These are phyloP conservation scores for Cardamine resedifolia DNA, from an alignment of 345 rosid species.

Conservation along the genomic window DNA sequence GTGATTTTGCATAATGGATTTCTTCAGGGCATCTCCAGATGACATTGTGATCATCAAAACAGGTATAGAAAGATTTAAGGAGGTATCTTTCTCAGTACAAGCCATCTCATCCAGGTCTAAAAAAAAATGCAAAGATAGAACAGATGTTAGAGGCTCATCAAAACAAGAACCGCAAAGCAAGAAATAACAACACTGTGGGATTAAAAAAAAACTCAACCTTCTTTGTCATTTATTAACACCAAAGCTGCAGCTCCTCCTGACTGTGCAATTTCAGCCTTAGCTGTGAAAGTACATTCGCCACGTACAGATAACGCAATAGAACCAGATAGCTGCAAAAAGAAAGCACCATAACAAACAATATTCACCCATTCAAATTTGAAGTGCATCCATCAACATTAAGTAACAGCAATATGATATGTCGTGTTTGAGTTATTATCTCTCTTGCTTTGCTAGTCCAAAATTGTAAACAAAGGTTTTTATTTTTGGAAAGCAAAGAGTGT, in stretches of 20 bases:
- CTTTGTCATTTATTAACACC: slow-evolving; percentile 72
- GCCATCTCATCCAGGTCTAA: slow-evolving; percentile 73
- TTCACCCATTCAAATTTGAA: too few species aligned
- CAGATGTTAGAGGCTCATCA: slow-evolving; percentile 14
- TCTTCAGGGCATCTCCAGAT: slow-evolving; percentile 59
- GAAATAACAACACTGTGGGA: neutral
- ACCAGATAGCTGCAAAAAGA: slow-evolving; percentile 58
- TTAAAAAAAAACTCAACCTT: slow-evolving; percentile 50
- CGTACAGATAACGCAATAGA: slow-evolving; percentile 63
- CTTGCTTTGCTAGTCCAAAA: neutral
- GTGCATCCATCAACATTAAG: neutral
- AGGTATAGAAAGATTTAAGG: slow-evolving; percentile 65
- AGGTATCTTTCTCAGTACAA: slow-evolving; percentile 52
- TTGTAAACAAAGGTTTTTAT: neutral
- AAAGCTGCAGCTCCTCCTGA: slow-evolving; percentile 78
- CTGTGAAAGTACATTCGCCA: slow-evolving; percentile 75
- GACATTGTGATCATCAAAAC: slow-evolving; percentile 66
- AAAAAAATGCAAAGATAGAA: slow-evolving; percentile 14
- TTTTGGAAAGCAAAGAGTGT: neutral
- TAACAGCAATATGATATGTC: neutral
- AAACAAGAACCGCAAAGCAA: neutral
- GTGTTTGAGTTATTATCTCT: neutral
- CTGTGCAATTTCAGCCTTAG: slow-evolving; percentile 76
- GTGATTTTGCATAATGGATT: slow-evolving; percentile 46
- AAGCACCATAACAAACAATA: neutral